Percentiles rank a stretch among this genome's conserved stretches.
phyloP scores from a whole-genome alignment of 2,329 filamentous ascomycete genomes.

The Fusarium globosum region DNA sequence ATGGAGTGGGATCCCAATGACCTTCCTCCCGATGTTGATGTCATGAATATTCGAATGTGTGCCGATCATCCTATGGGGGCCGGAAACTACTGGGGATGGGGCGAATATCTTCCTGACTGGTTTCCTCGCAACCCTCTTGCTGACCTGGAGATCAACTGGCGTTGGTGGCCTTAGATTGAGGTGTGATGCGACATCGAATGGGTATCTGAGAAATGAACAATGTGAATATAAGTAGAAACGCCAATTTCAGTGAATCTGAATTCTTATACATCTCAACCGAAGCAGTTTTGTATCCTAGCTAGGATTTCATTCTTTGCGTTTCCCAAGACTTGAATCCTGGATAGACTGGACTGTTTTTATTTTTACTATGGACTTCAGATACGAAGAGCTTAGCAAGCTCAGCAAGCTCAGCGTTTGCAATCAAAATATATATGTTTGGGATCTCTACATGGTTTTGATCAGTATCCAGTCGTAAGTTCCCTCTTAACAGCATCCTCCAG shows the following conservation, averaged over 20 bases:
- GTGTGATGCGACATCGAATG: not conserved
- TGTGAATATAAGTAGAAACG: not conserved
- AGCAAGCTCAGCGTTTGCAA: fast-evolving
- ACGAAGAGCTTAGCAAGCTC: fast-evolving
- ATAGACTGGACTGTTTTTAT: not conserved
- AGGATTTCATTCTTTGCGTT: not conserved
- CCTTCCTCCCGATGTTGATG: conserved; percentile 8
- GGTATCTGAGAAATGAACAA: too few relatives aligned
- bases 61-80: conserved; percentile 21
- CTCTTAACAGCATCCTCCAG: conserved; percentile 51
- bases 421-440: fast-evolving
- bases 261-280: not conserved
- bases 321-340: not conserved
- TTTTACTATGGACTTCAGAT: not conserved
- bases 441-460: not conserved
- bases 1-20: conserved; percentile 31
- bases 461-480: conserved; percentile 30
- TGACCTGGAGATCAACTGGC: not conserved
- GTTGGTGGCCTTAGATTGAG: not conserved
- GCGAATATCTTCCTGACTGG: conserved; percentile 25
- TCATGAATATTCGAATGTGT: conserved; percentile 15
- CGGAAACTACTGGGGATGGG: conserved; percentile 31
- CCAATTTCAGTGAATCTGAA: not conserved
- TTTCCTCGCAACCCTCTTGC: conserved; percentile 25
- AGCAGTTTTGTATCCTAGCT: not conserved